Base-by-base conservation (phyloP, 495 filamentous ascomycete species). In the Talaromyces adpressus region DNA sequence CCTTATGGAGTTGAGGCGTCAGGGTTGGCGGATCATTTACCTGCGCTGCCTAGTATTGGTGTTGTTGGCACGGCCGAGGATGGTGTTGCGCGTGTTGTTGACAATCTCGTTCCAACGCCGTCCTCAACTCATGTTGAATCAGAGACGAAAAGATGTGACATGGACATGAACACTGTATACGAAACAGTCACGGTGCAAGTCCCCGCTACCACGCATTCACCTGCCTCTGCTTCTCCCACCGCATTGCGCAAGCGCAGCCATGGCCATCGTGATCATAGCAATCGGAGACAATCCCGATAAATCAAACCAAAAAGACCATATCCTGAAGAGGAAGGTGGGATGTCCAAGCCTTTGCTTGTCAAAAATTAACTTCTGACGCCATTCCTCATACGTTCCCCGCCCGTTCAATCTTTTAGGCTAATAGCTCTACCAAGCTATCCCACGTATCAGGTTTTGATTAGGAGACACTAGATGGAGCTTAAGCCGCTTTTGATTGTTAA, bases 1-100 rank as follows among this genome's bases (percentile, higher is more conserved):
- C 68, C 69, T 12, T 61, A 61, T 47, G 59, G 59, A 14, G 59
- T 27, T 56, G 52, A 54, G 52, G 3, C 29, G 20, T 23, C 18
- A 23, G 52, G 22, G 7, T 29, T 56, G 52, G 27, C 51, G 8
- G 51, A 27, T 16, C 22, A 54, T 2, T 23, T 23, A 12, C 51
- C 22, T 14, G 47, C n/a, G 4, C 1, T 22, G 14, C 52, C 52
- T 25, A 29, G 27, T 27, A 56, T 29, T 56, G 52, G 52, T 5
- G 27, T 56, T 3, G 52, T 56, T 56, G 52, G 14, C 14, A 41
- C 36, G 12, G 12, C 14, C 4, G 47, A 52, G 12, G 47, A 54
- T 29, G 51, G 12, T 9, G 52, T 56, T 25, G 22, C 52, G 11
- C 52, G 22, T 56, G 52, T 29, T 30, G 52, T 56, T 6, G 23